These are phyloP conservation scores for Cornus kousa DNA, from an alignment of 148 eudicot genomes.

Conservation along the genomic window DNA sequence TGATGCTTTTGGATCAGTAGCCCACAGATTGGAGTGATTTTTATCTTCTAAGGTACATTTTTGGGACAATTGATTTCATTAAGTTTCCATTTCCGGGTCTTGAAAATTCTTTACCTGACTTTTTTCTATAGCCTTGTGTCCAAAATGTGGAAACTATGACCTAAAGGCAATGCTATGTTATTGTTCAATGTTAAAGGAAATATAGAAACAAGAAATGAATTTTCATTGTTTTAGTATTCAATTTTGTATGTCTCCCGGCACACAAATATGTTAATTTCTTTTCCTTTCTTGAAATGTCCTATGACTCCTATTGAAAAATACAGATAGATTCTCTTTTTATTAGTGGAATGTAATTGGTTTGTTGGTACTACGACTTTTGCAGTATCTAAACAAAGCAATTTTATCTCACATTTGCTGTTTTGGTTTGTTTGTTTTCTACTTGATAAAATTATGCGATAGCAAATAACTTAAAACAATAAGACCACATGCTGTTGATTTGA, in stretches of 20 bases:
- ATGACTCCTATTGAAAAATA: no score
- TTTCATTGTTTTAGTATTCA: background rate
- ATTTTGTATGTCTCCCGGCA: background rate
- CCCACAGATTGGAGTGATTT: background rate
- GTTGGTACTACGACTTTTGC: no score
- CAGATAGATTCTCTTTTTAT: background rate
- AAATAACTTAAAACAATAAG: no score
- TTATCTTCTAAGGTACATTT: constrained; percentile 11
- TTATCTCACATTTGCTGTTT: no score
- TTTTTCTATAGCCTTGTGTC: background rate
- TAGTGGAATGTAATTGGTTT: no score
- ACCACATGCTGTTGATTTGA: no score
- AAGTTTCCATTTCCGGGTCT: constrained; percentile 9
- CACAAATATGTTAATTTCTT: background rate
- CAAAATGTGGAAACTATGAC: background rate
- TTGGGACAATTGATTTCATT: background rate
- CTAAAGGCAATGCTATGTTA: background rate
- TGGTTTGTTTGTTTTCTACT: no score
- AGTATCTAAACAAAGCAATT: no score
- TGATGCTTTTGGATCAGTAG: constrained; percentile 18
- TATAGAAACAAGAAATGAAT: no score
- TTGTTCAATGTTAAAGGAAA: background rate
- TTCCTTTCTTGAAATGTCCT: background rate
- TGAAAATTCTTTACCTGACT: background rate
- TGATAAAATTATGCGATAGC: no score